These are phyloP conservation scores for Monosporascus sp. DNA, from an alignment of 2,329 filamentous ascomycete species.

Conservation along the genomic window DNA sequence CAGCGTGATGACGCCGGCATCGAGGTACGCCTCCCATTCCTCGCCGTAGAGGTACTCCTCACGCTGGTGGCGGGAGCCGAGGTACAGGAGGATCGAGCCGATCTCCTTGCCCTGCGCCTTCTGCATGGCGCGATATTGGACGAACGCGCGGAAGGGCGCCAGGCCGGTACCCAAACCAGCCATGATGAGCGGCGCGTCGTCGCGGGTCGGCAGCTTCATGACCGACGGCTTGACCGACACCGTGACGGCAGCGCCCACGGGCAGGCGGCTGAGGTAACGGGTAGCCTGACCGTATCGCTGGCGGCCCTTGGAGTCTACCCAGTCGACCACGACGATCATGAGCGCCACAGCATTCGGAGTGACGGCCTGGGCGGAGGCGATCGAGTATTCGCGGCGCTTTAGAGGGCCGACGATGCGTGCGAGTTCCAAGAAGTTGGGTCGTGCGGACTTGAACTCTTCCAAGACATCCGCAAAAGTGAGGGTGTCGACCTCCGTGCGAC, in stretches of 20 bases:
- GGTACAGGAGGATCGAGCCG: constrained; percentile 87
- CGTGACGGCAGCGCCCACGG: constrained; percentile 72
- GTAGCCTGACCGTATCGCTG: constrained; percentile 91
- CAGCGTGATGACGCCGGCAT: constrained; percentile 89
- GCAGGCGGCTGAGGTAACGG: constrained; percentile 74
- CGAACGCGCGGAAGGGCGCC: constrained; percentile 97
- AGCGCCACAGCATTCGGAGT: constrained; percentile 84
- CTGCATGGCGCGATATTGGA: constrained; percentile 96
- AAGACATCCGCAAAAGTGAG: constrained; percentile 87
- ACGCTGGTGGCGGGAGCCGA: constrained; percentile 93
- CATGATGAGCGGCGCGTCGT: constrained; percentile 95
- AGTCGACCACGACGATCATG: constrained; percentile 96
- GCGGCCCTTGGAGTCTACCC: constrained; percentile 83
- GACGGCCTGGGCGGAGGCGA: constrained; percentile 93
- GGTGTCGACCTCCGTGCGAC: constrained; percentile 83
- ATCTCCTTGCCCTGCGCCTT: constrained; percentile 97
- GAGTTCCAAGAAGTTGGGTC: constrained; percentile 82
- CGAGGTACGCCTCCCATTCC: constrained; percentile 98
- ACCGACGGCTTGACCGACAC: constrained; percentile 96
- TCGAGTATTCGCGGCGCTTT: constrained; percentile 98
- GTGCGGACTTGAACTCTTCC: constrained; percentile 83
- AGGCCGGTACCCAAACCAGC: constrained; percentile 96
- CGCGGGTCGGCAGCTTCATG: constrained; percentile 91
- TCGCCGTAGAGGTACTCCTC: constrained; percentile 99
- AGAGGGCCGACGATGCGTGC: constrained; percentile 81